Evolutionary conservation across 495 filamentous ascomycete species (phyloP).

Genomic region (Hyaloscypha bicolor): DNA sequence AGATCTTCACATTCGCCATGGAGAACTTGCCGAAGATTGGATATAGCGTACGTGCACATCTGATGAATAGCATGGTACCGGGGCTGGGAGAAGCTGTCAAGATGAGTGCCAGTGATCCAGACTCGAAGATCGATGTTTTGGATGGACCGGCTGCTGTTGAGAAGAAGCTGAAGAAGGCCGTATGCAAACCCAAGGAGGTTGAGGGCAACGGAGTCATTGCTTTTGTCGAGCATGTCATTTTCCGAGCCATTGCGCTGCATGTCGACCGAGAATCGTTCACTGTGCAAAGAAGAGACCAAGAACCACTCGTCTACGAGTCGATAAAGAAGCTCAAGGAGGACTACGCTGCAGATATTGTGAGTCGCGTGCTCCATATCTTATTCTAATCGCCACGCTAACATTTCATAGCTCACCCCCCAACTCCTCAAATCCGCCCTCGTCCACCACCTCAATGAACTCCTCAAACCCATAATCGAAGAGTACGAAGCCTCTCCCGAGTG

Average conservation of each 20-base stretch:
- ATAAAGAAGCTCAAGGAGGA: slow-evolving; percentile 74
- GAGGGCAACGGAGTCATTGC: slow-evolving; percentile 85
- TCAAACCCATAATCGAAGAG: slow-evolving; percentile 73
- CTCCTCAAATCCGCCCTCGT: slow-evolving; percentile 78
- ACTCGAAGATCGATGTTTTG: slow-evolving; percentile 90
- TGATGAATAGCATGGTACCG: slow-evolving; percentile 90
- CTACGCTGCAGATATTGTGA: slow-evolving; percentile 77
- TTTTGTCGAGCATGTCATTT: slow-evolving; percentile 81
- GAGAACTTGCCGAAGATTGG: slow-evolving; percentile 73
- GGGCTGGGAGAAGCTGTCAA: slow-evolving; percentile 79
- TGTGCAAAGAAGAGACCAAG: slow-evolving; percentile 62
- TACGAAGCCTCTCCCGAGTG: slow-evolving; percentile 74
- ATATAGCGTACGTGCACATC: slow-evolving; percentile 71
- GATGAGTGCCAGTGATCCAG: slow-evolving; percentile 67
- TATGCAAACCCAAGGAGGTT: slow-evolving; percentile 68
- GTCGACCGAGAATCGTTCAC: slow-evolving; percentile 58
- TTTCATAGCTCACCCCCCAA: slow-evolving; percentile 74
- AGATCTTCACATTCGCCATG: slow-evolving; percentile 82
- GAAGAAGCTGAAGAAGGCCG: slow-evolving; percentile 55
- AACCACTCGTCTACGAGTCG: slow-evolving; percentile 74
- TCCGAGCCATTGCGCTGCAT: slow-evolving; percentile 65
- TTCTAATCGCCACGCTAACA: slow-evolving; percentile 5
- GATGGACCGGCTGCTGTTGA: slow-evolving; percentile 61
- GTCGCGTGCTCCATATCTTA: slow-evolving; percentile 32
- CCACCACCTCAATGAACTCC: slow-evolving; percentile 66